Evolutionary conservation across 805 yeast species (phyloP), one percentile per base, ranked within the genome.

Genomic region (Metschnikowia henanensis): DNA sequence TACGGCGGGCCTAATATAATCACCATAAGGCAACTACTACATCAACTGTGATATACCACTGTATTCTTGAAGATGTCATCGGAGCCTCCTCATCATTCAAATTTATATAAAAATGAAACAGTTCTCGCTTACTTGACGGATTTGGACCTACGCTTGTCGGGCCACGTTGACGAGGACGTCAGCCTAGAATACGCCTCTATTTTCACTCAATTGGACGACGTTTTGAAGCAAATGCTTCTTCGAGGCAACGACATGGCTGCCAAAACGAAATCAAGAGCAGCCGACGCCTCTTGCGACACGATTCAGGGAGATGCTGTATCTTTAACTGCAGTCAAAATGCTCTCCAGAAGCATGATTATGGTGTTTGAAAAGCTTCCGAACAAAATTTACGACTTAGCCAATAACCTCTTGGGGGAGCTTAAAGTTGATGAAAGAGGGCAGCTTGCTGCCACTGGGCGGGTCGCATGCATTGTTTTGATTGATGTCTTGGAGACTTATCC

Each of bases 401-500:
- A 71, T 46, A 57, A 51, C 15, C 57, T 69, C 16, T 52, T 70
- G 39, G 61, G 60, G 32, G 55, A 61, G 41, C 35, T 69, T 32
- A 45, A 39, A 3, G 44, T 58, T 10, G 53, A 47, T 16, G 59
- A 54, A 5, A 43, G 19, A 20, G 55, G 51, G 20, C 52, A 50
- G 6, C 42, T 60, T 13, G 19, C 56, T 5, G 39, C 48, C 3
- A 51, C 53, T 3, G 55, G 61, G 10, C 47, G 56, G 13, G 47
- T 65, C 18, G 58, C 70, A 2, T 54, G 61, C 6, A 49, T 70
- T 15, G 41, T 72, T 10, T 59, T 71, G 35, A 66, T 62, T 35
- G 75, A 71, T 43, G 44, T 72, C 23, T 62, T 65, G 52, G 72
- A 70, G 33, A 41, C 54, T 1, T 68, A 56, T 39, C 76, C 75